These are phyloP conservation scores for Plasmodium fragile DNA, from an alignment of 169 alveolate genomes.

Conservation along the genomic window DNA sequence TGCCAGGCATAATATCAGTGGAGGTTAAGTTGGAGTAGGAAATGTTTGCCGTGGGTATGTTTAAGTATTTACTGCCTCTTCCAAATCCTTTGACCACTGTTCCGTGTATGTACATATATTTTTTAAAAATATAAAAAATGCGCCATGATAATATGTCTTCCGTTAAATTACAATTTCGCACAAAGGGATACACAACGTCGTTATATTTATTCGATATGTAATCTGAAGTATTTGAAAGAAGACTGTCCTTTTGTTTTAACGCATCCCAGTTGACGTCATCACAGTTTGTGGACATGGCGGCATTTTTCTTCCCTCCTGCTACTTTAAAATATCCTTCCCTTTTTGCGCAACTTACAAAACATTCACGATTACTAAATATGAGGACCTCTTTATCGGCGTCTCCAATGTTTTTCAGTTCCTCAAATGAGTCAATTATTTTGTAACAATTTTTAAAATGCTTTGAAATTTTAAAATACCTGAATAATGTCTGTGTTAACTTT, in stretches of 20 bases:
- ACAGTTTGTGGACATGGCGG: background rate
- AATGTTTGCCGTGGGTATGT: slow-evolving; percentile 70
- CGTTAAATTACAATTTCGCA: slow-evolving; percentile 61
- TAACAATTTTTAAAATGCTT: slow-evolving; percentile 24
- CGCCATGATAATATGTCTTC: slow-evolving; percentile 70
- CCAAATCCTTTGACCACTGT: slow-evolving; percentile 73
- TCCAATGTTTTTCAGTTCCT: background rate
- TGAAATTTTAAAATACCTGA: slow-evolving; percentile 36
- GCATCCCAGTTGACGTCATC: slow-evolving; percentile 11
- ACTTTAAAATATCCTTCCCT: slow-evolving; percentile 29
- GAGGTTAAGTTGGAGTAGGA: slow-evolving; percentile 18
- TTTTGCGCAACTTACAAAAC: slow-evolving; percentile 30
- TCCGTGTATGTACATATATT: slow-evolving; percentile 55
- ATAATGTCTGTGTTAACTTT: slow-evolving; percentile 43
- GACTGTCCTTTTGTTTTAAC: background rate
- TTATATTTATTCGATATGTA: slow-evolving; percentile 35
- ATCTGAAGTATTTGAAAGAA: background rate
- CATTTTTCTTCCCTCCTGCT: slow-evolving; percentile 27
- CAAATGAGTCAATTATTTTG: slow-evolving; percentile 33
- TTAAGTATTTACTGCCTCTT: slow-evolving; percentile 70
- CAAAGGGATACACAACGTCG: slow-evolving; percentile 66
- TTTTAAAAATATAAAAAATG: slow-evolving; percentile 53
- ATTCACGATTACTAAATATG: slow-evolving; percentile 50
- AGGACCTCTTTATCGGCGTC: slow-evolving; percentile 4
- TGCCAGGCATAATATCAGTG: slow-evolving; percentile 75